Evolutionary conservation across 169 alveolate genomes (phyloP), one percentile per base, ranked within the genome.

Genomic region (Eimeria zaria): DNA sequence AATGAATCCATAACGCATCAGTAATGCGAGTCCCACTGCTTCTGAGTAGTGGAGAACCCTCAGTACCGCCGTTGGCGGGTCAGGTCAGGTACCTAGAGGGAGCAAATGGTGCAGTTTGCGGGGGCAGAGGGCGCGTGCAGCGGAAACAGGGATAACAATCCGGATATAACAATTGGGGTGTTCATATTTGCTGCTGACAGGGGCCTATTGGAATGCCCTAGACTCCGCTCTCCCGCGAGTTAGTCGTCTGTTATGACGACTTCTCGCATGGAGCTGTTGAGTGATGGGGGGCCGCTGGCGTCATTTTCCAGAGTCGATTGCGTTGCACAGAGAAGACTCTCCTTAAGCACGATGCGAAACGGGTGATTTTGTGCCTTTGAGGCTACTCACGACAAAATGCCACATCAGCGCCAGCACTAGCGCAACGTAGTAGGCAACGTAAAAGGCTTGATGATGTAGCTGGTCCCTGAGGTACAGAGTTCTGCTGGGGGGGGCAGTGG

Each of bases 81-180:
- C 5, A 73, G 83, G 81, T 36, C 39, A 73, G 83, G 83, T 73
- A 73, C 83, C 30, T 73, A 73, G 53, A 39, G 53, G 83, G 83
- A 39, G 83, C 83, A 73, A 73, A 73, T 33, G 39, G 83, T 18
- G 83, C 83, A 39, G 33, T 73, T 73, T 73, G 83, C 83, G 33
- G 83, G 33, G 39, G 55, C 55, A 16, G 39, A 18, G 27, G 20
- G 83, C 83, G 33, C 39, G 55, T 53, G 83, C 83, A 73, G 53
- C 53, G n/a, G 30, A 7, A 67, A 46, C 78, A 67, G 27, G 48
- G 12, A 39, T 33, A 62, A 27, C 73, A 39, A 39, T 73, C n/a
- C n/a, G n/a, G n/a, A n/a, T 20, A 39, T 33, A 62, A 27, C 73
- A 39, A 39, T 73, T 73, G 83, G 36, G 83, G 5, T 73, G 83